phyloP scores from a whole-genome alignment of 106 monocot species.

The Dioscorea zingiberensis region DNA sequence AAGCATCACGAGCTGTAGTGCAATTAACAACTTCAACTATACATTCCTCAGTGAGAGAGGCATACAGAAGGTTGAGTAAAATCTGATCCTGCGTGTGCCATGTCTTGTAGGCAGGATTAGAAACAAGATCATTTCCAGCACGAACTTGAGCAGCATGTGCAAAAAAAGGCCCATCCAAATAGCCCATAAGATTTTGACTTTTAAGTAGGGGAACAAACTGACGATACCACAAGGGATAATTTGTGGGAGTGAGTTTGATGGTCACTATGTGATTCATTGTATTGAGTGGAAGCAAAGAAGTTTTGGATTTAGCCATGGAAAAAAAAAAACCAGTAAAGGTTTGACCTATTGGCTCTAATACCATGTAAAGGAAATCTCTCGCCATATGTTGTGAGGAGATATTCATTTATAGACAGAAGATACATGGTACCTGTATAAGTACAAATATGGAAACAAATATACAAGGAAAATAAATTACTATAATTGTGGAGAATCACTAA shows the following conservation, averaged over 20 bases:
- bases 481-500: too few species aligned
- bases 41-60: conserved; percentile 1
- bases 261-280: conserved; percentile 2
- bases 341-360: not conserved
- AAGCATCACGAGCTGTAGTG: conserved; percentile 6
- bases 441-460: too few species aligned
- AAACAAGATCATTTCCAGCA: too few species aligned
- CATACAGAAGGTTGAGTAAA: not conserved
- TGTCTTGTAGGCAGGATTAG: too few species aligned
- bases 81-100: too few species aligned
- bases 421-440: not conserved
- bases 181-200: conserved; percentile 8
- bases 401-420: not conserved
- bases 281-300: conserved; percentile 5
- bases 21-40: conserved; percentile 3
- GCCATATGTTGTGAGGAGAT: not conserved
- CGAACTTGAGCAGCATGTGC: not conserved
- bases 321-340: not conserved
- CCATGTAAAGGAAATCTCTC: not conserved
- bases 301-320: not conserved
- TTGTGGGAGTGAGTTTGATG: conserved; percentile 9
- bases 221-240: not conserved
- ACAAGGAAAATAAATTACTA: too few species aligned
- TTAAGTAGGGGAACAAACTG: conserved; percentile 4
- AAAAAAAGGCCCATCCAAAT: not conserved